Evolutionary conservation across 2,329 filamentous ascomycete species (phyloP), one percentile per base, ranked within the genome.

Genomic region (Penicillium fuscoglaucum): DNA sequence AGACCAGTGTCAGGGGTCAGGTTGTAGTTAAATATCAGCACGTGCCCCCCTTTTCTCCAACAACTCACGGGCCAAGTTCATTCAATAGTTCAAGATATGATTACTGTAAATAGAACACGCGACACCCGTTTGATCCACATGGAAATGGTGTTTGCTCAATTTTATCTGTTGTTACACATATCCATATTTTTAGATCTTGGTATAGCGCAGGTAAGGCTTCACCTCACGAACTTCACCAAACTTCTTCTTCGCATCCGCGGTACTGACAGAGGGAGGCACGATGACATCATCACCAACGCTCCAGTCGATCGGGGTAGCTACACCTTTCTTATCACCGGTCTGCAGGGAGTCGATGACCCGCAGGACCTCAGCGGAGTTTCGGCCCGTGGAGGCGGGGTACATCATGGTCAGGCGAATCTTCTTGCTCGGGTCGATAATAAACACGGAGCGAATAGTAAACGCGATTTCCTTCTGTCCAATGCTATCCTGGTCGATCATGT

Each of bases 391-490:
- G 63, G 93, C 93, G 48, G 93, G 93, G 83, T 96, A 97, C 74
- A 90, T 88, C 82, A 96, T 90, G 75, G 92, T 96, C 75, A 93
- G 86, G 69, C 93, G 89, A 79, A 96, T 95, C 77, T 89, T 93
- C 87, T 96, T 96, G 79, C 85, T 88, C 65, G 93, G 92, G 81
- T 97, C 92, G 76, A 97, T 96, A 80, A 96, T 84, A 83, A 96
- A 97, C 74, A 97, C 93, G 68, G 90, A 91, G 72, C 93, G 91
- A 80, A 97, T 96, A 70, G 93, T 96, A 79, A 96, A 95, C 60
- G 92, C 91, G 68, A 93, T 90, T 68, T 68, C 89, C 84, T 91
- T 91, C 71, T 84, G 77, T 76, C 91, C 89, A 59, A 92, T 88
- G 79, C 92, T 93, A 81, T 88, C 90, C 70, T 87, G 85, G 76